Base-by-base conservation (phyloP, 371 early-diverging fungal genomes). In the Funneliformis caledonium region DNA sequence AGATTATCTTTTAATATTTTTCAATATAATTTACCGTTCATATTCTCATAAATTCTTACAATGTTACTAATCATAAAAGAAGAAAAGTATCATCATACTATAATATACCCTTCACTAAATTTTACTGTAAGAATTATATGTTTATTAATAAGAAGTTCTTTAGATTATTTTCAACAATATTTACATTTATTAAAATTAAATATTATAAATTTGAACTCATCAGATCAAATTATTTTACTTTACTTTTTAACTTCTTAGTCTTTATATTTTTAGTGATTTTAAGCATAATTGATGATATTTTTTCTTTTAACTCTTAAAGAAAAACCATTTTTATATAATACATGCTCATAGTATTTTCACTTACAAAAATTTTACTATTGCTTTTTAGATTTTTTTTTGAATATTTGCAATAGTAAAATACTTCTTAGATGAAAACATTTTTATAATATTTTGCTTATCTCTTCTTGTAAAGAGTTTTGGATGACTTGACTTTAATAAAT, bases 401-500 rank as follows among this genome's bases (percentile, higher is more conserved):
- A 37, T 37, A 2, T 37, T 2, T 2, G 2, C 2, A 37, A 2
- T 2, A 37, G 1, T 37, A 37, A 2, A 37, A 37, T 2, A 37
- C 2, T 37, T 37, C 2, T 2, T 37, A 10, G 72, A 52, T 50
- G 48, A 22, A 52, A 72, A 19, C 10, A 72, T 16, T 72, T 31
- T n/a, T n/a, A n/a, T n/a, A n/a, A n/a, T n/a, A n/a, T n/a, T n/a
- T n/a, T n/a, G n/a, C n/a, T n/a, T n/a, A 48, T 72, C 31, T 52
- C 70, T 1, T 26, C 43, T 47, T 70, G 70, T 47, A n/a, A 72
- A 50, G 16, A 22, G 14, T n/a, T 1, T 8, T 72, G 72, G 72
- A 22, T 11, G 52, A 9, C 72, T 56, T 52, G 72, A 72, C 50
- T 72, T 72, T 48, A 56, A 31, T 72, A 52, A 47, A 52, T 52